phyloP scores from a whole-genome alignment of 306 rosid species.

The Prunus mume region DNA sequence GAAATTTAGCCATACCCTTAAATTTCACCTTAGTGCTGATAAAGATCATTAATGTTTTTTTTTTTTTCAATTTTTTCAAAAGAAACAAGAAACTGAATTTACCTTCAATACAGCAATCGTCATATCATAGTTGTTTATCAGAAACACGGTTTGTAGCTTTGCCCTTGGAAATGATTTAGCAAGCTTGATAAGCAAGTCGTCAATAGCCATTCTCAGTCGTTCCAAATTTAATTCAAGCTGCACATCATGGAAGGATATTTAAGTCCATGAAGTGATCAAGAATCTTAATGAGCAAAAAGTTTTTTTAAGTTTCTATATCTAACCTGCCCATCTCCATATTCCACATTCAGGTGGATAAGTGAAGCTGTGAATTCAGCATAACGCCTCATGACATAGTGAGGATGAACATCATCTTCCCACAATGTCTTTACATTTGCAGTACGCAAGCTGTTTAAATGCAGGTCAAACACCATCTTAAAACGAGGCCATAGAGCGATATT shows the following conservation, averaged over 20 bases:
- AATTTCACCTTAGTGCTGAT: conserved; percentile 1
- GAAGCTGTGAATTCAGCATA: conserved; percentile 98
- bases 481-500: conserved; percentile 96
- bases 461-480: conserved; percentile 94
- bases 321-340: conserved; percentile 95
- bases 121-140: conserved; percentile 96
- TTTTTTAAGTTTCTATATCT: conserved; percentile 22
- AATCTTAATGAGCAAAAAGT: conserved; percentile 4
- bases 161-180: conserved; percentile 74
- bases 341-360: conserved; percentile 81
- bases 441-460: conserved; percentile 89
- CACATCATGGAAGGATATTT: conserved; percentile 17
- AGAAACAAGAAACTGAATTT: conserved; percentile 26
- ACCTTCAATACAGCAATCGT: conserved; percentile 92
- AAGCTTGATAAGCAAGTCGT: conserved; percentile 93
- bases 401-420: conserved; percentile 99
- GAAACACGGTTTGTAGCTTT: conserved; percentile 81
- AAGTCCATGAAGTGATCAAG: conserved; percentile 9
- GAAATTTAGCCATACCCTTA: background rate
- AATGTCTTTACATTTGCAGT: conserved; percentile 80
- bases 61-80: background rate
- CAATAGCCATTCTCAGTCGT: conserved; percentile 94
- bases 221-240: conserved; percentile 91
- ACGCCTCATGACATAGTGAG: conserved; percentile 97
- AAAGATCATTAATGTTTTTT: background rate